Conservation (phyloP, 306 rosid species). For the Glycine latifolia region DNA sequence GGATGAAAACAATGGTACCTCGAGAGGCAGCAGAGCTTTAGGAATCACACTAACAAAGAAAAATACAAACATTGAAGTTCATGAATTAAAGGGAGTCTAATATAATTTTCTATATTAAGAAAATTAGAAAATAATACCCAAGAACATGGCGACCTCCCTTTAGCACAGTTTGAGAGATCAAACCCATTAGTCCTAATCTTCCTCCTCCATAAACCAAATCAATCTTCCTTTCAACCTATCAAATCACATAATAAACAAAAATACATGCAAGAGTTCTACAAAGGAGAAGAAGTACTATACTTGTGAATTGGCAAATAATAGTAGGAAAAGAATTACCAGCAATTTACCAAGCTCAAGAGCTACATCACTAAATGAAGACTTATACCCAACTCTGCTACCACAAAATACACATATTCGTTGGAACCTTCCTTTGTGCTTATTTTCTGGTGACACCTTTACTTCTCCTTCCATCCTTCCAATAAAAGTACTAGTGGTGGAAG, state of each 20-base stretch:
- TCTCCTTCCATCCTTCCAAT: constrained; percentile 60
- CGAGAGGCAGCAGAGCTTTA: constrained; percentile 61
- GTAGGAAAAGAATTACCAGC: constrained; percentile 52
- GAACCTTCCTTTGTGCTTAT: constrained; percentile 52
- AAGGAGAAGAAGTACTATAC: constrained; percentile 1
- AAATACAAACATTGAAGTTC: constrained; percentile 28
- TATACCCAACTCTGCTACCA: constrained; percentile 69
- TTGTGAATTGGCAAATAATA: neutral
- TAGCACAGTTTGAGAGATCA: constrained; percentile 64
- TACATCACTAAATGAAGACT: constrained; percentile 64
- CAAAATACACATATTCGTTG: constrained; percentile 74
- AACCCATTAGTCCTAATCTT: constrained; percentile 76
- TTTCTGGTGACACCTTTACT: constrained; percentile 43
- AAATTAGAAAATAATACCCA: constrained; percentile 56
- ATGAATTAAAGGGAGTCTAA: neutral
- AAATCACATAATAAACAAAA: neutral
- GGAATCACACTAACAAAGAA: constrained; percentile 64
- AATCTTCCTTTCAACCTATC: constrained; percentile 64
- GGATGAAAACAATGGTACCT: constrained; percentile 55
- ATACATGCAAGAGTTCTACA: constrained; percentile 8
- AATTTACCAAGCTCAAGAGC: constrained; percentile 68
- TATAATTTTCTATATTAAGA: neutral
- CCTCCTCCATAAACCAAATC: constrained; percentile 83
- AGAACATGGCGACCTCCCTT: constrained; percentile 76
- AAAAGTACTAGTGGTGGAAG: neutral